Evolutionary conservation across 2,329 filamentous ascomycete genomes (phyloP), one percentile per base, ranked within the genome.

Genomic region (Aspergillus uvarum): DNA sequence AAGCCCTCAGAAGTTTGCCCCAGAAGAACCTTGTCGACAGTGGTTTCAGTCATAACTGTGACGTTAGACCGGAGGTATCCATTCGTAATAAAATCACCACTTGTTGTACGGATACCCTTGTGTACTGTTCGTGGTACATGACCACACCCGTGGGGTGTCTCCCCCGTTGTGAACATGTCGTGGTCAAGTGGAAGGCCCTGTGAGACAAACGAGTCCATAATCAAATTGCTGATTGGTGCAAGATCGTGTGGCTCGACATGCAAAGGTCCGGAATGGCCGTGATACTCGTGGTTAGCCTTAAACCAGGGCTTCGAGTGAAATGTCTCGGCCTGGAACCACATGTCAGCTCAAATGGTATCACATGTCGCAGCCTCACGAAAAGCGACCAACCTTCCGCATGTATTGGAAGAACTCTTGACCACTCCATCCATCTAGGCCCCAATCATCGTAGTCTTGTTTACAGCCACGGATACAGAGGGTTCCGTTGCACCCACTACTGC

Each of bases 301-400:
- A 86, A 85, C 84, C 84, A 86, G 29, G 80, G 73, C 67, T 87
- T 87, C 21, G 72, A 67, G 58, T 86, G 81, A 65, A 87, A 87
- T 2, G 80, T 84, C 63, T 87, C 85, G 1, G 82, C 76, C 82
- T 74, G 52, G 77, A 51, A 3, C 19, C 4, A 35, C 24, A n/a
- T 8, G 29, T 19, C 11, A 56, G 16, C 5, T 21, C 22, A 19
- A 19, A 44, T 2, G 19, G 60, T n/a, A 19, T 19, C 21, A 11
- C n/a, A 11, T 47, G n/a, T 42, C 3, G 19, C 44, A 7, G 56
- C 50, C 22, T n/a, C 12, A 26, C 3, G 29, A 24, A 4, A n/a
- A 3, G 14, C 29, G 12, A 11, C 38, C 14, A 19, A 82, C 80
- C 78, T 85, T 86, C 53, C 73, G 77, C 80, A 86, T 87, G 56